Evolutionary conservation across 768 basidiomycete genomes (phyloP).

Genomic region (Suillus variegatus): DNA sequence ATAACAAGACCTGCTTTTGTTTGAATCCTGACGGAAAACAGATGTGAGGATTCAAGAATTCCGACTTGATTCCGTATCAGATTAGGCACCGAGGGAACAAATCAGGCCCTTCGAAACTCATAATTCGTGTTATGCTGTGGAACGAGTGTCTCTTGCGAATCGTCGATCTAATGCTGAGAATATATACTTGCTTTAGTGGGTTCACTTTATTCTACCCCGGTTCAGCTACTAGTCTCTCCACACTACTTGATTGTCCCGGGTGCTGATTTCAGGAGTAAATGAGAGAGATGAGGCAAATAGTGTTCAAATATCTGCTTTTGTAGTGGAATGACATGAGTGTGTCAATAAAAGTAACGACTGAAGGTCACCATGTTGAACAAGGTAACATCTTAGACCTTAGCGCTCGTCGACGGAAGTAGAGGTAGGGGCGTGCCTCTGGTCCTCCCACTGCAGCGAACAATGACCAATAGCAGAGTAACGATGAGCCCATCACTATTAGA

Average conservation of each 20-base stretch:
- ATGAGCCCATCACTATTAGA: not conserved
- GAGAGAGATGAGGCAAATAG: no score
- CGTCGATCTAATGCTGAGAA: not conserved
- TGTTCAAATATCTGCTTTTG: no score
- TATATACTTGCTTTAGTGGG: not conserved
- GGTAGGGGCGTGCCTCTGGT: not conserved
- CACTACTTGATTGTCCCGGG: no score
- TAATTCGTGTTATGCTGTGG: conserved; percentile 20
- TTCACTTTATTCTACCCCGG: not conserved
- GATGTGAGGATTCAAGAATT: not conserved
- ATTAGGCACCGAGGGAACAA: not conserved
- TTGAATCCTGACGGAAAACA: not conserved
- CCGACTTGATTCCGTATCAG: not conserved
- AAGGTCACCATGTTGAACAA: no score
- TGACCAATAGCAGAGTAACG: not conserved
- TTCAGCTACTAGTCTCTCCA: not conserved
- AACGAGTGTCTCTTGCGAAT: not conserved
- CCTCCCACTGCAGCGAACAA: not conserved
- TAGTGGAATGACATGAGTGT: no score
- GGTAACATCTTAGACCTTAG: not conserved
- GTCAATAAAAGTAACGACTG: no score
- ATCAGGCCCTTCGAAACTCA: conserved; percentile 13
- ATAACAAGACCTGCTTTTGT: not conserved
- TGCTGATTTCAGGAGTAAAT: no score
- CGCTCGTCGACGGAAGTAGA: not conserved